A percentile compares a stretch with the other conserved stretches of the same genome.
phyloP scores from a whole-genome alignment of 441 rosid species.

The Gossypium armourianum region DNA sequence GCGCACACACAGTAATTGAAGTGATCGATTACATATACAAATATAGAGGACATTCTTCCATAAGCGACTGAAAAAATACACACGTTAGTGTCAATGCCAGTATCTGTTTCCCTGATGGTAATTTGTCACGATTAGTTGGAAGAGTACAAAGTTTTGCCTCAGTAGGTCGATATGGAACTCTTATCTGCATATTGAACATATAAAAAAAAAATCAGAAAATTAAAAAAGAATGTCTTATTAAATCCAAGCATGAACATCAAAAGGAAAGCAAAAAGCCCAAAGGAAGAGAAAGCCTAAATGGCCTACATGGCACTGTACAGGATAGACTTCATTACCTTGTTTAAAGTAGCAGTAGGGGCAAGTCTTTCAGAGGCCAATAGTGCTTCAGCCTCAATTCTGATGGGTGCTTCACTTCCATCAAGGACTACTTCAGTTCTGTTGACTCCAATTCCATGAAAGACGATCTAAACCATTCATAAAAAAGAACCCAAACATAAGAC shows the following conservation, averaged over 20 bases:
- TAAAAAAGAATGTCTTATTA: background rate
- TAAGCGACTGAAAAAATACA: conserved; percentile 23
- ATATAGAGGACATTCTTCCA: background rate
- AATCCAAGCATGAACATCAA: conserved; percentile 1
- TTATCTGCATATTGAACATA: conserved; percentile 37
- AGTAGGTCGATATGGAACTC: conserved; percentile 77
- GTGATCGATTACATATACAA: background rate
- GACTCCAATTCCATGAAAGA: conserved; percentile 71
- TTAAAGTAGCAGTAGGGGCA: conserved; percentile 58
- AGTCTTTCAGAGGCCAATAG: conserved; percentile 66
- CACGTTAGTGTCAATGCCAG: conserved; percentile 78
- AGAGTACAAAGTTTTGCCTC: conserved; percentile 69
- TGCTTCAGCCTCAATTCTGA: conserved; percentile 70
- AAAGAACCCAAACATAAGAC: conserved; percentile 17
- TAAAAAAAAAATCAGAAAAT: background rate
- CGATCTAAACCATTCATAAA: conserved; percentile 33
- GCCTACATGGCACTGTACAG: conserved; percentile 10
- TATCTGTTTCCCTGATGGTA: conserved; percentile 86
- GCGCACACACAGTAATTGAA: background rate
- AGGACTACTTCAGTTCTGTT: conserved; percentile 66
- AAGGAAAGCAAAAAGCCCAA: conserved; percentile 14
- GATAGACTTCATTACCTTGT: conserved; percentile 44
- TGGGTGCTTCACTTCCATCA: conserved; percentile 93
- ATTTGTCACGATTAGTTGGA: conserved; percentile 57
- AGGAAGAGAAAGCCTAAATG: conserved; percentile 8